A percentile compares a stretch with the other conserved stretches of the same genome.
Evolutionary conservation across 1,284 basidiomycete genomes (phyloP).

Genomic region (Afroboletus lepidellus): DNA sequence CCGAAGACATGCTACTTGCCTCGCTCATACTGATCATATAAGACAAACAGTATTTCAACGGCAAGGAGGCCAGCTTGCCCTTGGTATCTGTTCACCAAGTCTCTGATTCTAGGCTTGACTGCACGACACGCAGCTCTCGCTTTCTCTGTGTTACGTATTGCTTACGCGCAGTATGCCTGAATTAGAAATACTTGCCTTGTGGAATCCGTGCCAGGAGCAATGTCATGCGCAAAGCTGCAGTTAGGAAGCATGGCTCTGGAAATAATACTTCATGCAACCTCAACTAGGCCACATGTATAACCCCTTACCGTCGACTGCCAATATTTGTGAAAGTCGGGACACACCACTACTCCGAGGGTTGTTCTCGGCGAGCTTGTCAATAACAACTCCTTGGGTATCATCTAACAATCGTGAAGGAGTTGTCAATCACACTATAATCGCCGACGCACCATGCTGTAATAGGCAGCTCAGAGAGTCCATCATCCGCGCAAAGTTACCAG

Average conservation of each 20-base stretch:
- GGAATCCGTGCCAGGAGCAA: slow-evolving; percentile 15
- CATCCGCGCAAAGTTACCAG: slow-evolving; percentile 15
- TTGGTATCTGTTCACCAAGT: slow-evolving; percentile 13
- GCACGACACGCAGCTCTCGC: slow-evolving; percentile 6
- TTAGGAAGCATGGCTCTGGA: slow-evolving; percentile 12
- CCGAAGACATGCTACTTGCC: not conserved
- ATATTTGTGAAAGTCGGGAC: slow-evolving; percentile 18
- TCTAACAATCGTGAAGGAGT: slow-evolving; percentile 9
- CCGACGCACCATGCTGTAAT: slow-evolving; percentile 19
- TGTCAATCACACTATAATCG: not conserved
- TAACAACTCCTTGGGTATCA: slow-evolving; percentile 3
- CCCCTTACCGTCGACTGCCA: slow-evolving; percentile 13
- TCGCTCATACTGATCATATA: slow-evolving; percentile 7
- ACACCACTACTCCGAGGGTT: not conserved
- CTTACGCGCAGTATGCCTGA: no score
- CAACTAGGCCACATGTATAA: fast-evolving
- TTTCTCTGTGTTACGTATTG: no score
- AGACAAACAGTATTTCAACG: slow-evolving; percentile 17
- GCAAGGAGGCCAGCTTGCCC: slow-evolving; percentile 22
- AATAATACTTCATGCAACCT: not conserved
- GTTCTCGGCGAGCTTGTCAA: slow-evolving; percentile 10
- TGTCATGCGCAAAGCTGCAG: slow-evolving; percentile 20
- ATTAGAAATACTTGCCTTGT: slow-evolving; percentile 6
- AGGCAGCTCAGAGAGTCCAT: slow-evolving; percentile 24
- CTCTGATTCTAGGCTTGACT: slow-evolving; percentile 11